These are phyloP conservation scores for Coleophoma cylindrospora DNA, from an alignment of 2,329 filamentous ascomycete species.

Conservation along the genomic window DNA sequence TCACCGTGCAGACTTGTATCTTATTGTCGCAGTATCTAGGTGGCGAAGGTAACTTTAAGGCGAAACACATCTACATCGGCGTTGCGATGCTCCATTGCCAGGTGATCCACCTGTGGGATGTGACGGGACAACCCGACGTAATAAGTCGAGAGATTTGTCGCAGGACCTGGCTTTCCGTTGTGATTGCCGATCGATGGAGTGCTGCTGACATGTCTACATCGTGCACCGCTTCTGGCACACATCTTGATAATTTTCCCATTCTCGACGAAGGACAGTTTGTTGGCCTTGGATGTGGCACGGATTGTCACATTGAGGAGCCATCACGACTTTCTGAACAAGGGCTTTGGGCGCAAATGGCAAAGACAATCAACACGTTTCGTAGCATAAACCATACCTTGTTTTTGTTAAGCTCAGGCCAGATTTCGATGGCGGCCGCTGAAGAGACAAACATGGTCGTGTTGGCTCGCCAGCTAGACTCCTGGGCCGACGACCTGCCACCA, in stretches of 20 bases:
- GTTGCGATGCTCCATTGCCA: constrained; percentile 10
- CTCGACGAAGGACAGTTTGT: constrained; percentile 11
- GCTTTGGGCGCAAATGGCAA: constrained; percentile 14
- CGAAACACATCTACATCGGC: constrained; percentile 12
- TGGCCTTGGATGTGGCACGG: neutral
- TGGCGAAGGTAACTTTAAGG: constrained; percentile 9
- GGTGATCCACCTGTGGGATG: constrained; percentile 9
- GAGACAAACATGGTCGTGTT: constrained; percentile 11
- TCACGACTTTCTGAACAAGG: constrained; percentile 1
- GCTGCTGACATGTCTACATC: constrained; percentile 9
- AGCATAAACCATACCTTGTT: constrained; percentile 7
- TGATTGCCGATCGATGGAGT: constrained; percentile 12
- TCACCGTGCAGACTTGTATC: constrained; percentile 8
- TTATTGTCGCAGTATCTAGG: constrained; percentile 9
- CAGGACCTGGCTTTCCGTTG: constrained; percentile 9
- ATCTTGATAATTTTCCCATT: constrained; percentile 1
- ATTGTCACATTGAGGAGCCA: neutral
- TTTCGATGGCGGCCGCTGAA: neutral
- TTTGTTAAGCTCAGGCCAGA: neutral
- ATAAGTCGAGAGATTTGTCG: constrained; percentile 6
- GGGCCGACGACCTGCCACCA: constrained; percentile 27
- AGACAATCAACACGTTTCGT: constrained; percentile 10
- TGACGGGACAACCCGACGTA: constrained; percentile 1
- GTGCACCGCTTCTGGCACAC: constrained; percentile 3
- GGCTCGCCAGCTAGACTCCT: constrained; percentile 26